phyloP scores from a whole-genome alignment of 1,284 basidiomycete genomes.

The Puccinia triticina region DNA sequence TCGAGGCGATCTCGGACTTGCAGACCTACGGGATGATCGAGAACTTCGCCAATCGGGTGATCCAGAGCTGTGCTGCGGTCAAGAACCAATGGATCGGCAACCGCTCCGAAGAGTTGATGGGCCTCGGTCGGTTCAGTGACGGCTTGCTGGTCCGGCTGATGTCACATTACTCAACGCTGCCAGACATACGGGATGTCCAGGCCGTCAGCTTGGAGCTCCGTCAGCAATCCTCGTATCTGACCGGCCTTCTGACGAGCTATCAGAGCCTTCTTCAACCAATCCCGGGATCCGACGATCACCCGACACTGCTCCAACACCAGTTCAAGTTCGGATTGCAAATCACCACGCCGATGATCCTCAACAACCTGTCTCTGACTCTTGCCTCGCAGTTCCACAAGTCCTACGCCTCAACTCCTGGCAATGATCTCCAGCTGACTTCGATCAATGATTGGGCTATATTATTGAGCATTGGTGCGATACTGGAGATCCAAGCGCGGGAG shows the following conservation, averaged over 20 bases:
- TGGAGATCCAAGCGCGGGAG: constrained; percentile 43
- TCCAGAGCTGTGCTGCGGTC: constrained; percentile 33
- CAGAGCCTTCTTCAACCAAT: constrained; percentile 36
- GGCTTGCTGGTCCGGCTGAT: constrained; percentile 35
- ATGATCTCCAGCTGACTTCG: constrained; percentile 6
- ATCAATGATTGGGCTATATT: constrained; percentile 43
- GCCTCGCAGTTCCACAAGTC: constrained; percentile 40
- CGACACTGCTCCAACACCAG: constrained; percentile 28
- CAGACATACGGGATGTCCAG: constrained; percentile 36
- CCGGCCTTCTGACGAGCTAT: constrained; percentile 43
- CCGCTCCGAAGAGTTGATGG: constrained; percentile 12
- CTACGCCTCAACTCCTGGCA: not conserved
- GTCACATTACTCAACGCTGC: constrained; percentile 43
- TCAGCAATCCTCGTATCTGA: constrained; percentile 42
- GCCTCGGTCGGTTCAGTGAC: constrained; percentile 36
- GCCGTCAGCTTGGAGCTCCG: constrained; percentile 34
- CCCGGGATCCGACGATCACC: not conserved
- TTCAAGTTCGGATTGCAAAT: constrained; percentile 43
- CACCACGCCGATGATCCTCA: constrained; percentile 48
- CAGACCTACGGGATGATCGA: constrained; percentile 46
- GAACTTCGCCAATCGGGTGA: constrained; percentile 36
- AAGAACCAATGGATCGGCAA: constrained; percentile 30
- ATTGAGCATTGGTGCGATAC: constrained; percentile 40
- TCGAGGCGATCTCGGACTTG: constrained; percentile 26
- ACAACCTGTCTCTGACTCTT: constrained; percentile 40